Conservation (phyloP, 768 basidiomycete genomes). For the Saitozyma podzolica region DNA sequence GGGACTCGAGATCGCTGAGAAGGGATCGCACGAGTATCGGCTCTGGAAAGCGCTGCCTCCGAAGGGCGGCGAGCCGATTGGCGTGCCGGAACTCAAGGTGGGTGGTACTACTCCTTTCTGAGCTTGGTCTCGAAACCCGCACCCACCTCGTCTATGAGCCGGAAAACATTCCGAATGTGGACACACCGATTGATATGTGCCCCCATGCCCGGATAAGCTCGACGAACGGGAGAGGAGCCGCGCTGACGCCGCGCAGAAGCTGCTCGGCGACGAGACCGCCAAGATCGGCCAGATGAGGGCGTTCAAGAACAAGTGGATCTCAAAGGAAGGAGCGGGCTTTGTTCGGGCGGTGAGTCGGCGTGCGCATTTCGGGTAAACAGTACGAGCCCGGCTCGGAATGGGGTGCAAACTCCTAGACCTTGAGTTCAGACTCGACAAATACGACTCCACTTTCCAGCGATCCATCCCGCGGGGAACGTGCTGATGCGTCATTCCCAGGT, state of each 20-base stretch:
- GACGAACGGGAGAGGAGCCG: too few species aligned
- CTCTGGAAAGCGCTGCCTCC: slow-evolving; percentile 82
- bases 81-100: slow-evolving; percentile 68
- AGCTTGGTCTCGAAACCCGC: too few species aligned
- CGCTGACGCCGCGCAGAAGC: slow-evolving; percentile 27
- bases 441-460: background rate
- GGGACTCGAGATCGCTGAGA: slow-evolving; percentile 70
- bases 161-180: too few species aligned
- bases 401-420: too few species aligned
- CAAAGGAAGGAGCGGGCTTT: slow-evolving; percentile 79
- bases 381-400: too few species aligned
- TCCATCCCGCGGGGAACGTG: background rate
- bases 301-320: slow-evolving; percentile 97
- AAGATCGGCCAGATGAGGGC: slow-evolving; percentile 94
- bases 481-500: slow-evolving; percentile 53
- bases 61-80: slow-evolving; percentile 70
- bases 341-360: slow-evolving; percentile 70
- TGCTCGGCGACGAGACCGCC: slow-evolving; percentile 81
- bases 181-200: background rate
- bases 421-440: too few species aligned
- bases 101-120: slow-evolving; percentile 6
- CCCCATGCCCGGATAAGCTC: too few species aligned
- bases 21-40: slow-evolving; percentile 92
- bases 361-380: too few species aligned
- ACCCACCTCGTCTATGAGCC: too few species aligned